Conservation (phyloP, 805 yeast species). For the Blastobotrys peoriensis region DNA sequence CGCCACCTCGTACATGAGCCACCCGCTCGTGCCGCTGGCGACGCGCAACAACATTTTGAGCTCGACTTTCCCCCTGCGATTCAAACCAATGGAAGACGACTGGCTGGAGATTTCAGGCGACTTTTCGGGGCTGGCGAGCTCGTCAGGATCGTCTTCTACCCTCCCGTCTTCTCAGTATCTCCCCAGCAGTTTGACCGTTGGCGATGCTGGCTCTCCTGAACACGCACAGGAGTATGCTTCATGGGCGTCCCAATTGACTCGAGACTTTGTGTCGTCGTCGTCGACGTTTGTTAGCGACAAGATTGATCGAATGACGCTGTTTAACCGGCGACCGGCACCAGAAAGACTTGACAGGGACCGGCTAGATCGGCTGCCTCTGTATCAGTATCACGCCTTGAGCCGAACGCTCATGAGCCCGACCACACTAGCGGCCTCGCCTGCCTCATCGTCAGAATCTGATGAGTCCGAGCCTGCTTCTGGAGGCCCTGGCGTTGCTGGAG, state of each 20-base stretch:
- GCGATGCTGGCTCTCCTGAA: background rate
- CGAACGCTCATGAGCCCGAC: constrained; percentile 3
- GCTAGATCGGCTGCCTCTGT: background rate
- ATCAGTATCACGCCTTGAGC: background rate
- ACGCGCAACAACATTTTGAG: constrained; percentile 13
- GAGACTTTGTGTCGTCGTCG: constrained; percentile 18
- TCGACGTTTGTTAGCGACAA: constrained; percentile 15
- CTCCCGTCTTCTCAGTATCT: background rate
- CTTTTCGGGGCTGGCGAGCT: background rate
- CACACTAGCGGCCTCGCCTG: background rate
- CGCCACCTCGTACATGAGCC: constrained; percentile 10
- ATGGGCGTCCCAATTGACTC: constrained; percentile 18
- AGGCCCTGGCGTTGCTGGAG: background rate
- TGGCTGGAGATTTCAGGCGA: constrained; percentile 16
- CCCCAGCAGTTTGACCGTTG: background rate
- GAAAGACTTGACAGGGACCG: background rate
- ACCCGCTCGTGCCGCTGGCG: constrained; percentile 18
- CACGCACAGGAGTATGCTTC: constrained; percentile 7
- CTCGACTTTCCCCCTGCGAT: constrained; percentile 15
- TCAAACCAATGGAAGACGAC: constrained; percentile 22
- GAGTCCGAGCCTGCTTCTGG: background rate
- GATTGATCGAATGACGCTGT: constrained; percentile 4
- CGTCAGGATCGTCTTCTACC: background rate
- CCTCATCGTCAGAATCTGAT: background rate
- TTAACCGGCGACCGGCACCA: background rate